Evolutionary conservation across 139 green algal species (phyloP), one percentile per base, ranked within the genome.

Genomic region (Auxenochlorella protothecoides): DNA sequence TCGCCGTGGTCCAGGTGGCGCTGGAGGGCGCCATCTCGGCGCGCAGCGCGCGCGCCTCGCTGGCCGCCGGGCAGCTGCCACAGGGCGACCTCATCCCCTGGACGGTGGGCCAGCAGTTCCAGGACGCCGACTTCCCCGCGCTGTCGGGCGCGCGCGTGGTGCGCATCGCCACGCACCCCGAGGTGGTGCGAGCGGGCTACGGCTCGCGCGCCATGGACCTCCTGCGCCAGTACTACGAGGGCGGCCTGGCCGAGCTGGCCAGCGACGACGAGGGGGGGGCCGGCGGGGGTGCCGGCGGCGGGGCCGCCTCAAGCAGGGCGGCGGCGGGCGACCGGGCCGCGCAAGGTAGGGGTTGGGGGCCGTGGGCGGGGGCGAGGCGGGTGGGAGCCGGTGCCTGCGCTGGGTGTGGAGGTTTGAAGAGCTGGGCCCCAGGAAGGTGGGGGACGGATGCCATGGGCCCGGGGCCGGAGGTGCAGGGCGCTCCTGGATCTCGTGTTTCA

Each of bases 71-170:
- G n/a, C 82, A 90, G 57, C 79, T 94, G 69, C 91, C 90, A 5
- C 86, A 89, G 71, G 94, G 94, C 44, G 94, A 99, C 81, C 82
- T 99, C 10, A 93, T 99, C 61, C 94, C 94, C n/a, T 99, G 94
- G 94, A 98, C 92, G 11, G 75, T 99, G 27, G 85, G 85, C 7
- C 88, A 97, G 89, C 94, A 98, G 83, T 98, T 91, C 81, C 89
- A 96, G 85, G 94, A 99, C 80, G 61, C 81, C 3, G 91, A 95
- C 62, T 98, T 99, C 79, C 90, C 94, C 0, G 65, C 63, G 3
- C 89, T 99, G 52, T 92, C 81, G 4, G 94, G 94, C 44, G 94
- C 90, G 5, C 83, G 94, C 53, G 86, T 99, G 11, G 94, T 99
- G 65, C 89, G 94, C 70, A 93, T 99, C 55, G 94, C 94, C 3